Conservation (phyloP, 176 grass and related monocot genomes). For the Saccharum spontaneum region DNA sequence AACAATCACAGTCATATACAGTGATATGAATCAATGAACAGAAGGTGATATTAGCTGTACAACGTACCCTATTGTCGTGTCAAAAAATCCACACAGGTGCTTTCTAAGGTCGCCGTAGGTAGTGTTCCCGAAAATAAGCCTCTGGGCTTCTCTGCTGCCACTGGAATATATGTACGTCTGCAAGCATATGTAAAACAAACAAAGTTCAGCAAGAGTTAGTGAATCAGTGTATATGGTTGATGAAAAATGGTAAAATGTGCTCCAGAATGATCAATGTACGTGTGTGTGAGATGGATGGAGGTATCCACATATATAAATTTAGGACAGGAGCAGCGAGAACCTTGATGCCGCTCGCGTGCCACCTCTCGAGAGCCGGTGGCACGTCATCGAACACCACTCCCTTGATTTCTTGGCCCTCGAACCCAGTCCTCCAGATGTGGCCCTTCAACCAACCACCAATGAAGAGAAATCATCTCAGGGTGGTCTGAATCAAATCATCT, state of each 20-base stretch:
- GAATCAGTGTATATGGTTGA: background rate
- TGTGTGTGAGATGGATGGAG: background rate
- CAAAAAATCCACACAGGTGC: conserved; percentile 84
- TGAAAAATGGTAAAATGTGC: background rate
- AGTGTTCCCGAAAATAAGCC: conserved; percentile 89
- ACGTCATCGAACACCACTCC: conserved; percentile 80
- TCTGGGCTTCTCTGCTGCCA: conserved; percentile 95
- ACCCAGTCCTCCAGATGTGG: conserved; percentile 76
- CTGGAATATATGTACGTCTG: conserved; percentile 97
- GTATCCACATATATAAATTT: too few relatives aligned
- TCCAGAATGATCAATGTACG: background rate
- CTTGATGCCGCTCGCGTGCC: conserved; percentile 69
- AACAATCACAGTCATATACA: background rate
- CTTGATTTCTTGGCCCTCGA: conserved; percentile 60
- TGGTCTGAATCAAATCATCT: background rate
- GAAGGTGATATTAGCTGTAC: background rate
- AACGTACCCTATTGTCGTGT: conserved; percentile 72
- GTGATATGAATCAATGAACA: background rate
- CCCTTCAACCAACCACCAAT: conserved; percentile 35
- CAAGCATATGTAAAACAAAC: background rate
- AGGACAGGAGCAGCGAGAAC: background rate
- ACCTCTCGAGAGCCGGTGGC: conserved; percentile 57
- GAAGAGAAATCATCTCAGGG: background rate
- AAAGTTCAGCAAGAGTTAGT: background rate
- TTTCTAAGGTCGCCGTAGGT: conserved; percentile 68